Evolutionary conservation across 306 rosid genomes (phyloP).

Genomic region (Geum urbanum): DNA sequence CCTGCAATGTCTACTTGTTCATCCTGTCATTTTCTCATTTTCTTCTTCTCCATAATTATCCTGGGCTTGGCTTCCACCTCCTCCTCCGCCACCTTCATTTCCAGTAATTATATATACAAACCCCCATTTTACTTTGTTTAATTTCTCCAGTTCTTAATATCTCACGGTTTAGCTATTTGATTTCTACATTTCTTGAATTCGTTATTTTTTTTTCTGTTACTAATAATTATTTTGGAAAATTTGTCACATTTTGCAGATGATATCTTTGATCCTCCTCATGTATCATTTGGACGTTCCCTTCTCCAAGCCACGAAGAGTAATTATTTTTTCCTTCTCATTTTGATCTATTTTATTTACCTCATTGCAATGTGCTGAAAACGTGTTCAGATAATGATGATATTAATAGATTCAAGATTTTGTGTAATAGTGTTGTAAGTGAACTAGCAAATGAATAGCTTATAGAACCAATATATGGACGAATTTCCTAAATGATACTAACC

Average conservation of each 20-base stretch:
- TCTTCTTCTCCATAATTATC: conserved; percentile 34
- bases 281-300: conserved; percentile 56
- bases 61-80: conserved; percentile 39
- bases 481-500: background rate
- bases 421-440: too few species aligned
- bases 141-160: too few species aligned
- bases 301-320: conserved; percentile 70
- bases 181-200: background rate
- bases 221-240: background rate
- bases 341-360: background rate
- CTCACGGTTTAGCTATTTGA: too few species aligned
- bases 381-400: too few species aligned
- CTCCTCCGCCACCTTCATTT: conserved; percentile 42
- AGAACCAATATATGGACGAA: background rate
- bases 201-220: background rate
- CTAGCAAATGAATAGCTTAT: too few species aligned
- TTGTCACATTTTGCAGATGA: conserved; percentile 40
- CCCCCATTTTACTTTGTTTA: background rate
- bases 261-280: conserved; percentile 36
- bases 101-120: conserved; percentile 37
- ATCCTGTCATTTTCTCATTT: conserved; percentile 31
- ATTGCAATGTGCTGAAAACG: background rate
- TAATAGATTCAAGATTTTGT: too few species aligned
- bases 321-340: background rate
- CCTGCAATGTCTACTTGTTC: conserved; percentile 42